Conservation (phyloP, 73 alveolate genomes). For the Durusdinium trenchii region DNA sequence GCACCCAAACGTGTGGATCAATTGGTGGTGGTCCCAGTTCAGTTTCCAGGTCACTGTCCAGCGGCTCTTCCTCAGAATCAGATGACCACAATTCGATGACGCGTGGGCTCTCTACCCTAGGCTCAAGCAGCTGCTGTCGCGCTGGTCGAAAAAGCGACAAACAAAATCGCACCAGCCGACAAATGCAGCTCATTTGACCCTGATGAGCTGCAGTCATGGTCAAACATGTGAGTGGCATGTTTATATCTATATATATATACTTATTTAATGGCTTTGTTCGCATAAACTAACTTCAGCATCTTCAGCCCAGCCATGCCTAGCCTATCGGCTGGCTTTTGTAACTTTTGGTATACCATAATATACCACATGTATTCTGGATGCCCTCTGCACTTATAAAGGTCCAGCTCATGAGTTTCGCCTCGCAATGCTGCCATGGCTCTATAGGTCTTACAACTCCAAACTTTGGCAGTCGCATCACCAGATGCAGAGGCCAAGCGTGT, state of each 20-base stretch:
- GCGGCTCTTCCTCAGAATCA: not conserved
- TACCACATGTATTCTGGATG: too few relatives aligned
- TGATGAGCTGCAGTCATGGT: not conserved
- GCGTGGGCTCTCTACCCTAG: not conserved
- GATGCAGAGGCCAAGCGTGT: slow-evolving; percentile 60
- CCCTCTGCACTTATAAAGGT: too few relatives aligned
- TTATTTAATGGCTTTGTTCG: not conserved
- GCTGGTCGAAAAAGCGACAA: too few relatives aligned
- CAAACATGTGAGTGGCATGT: not conserved
- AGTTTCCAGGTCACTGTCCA: too few relatives aligned
- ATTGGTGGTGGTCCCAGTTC: too few relatives aligned
- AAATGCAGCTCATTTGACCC: not conserved
- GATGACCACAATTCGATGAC: not conserved
- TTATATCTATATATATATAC: not conserved
- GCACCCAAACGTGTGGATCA: too few relatives aligned
- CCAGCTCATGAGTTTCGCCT: not conserved
- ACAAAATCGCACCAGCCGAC: not conserved
- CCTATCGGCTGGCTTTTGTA: too few relatives aligned
- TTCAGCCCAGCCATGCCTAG: too few relatives aligned
- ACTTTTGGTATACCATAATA: too few relatives aligned
- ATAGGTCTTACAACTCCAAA: slow-evolving; percentile 42
- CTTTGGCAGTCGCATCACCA: slow-evolving; percentile 56
- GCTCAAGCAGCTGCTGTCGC: not conserved
- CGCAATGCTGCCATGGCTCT: not conserved
- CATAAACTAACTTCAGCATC: too few relatives aligned